phyloP scores from a whole-genome alignment of 2,329 filamentous ascomycete genomes.

The Aspergillus transmontanensis region DNA sequence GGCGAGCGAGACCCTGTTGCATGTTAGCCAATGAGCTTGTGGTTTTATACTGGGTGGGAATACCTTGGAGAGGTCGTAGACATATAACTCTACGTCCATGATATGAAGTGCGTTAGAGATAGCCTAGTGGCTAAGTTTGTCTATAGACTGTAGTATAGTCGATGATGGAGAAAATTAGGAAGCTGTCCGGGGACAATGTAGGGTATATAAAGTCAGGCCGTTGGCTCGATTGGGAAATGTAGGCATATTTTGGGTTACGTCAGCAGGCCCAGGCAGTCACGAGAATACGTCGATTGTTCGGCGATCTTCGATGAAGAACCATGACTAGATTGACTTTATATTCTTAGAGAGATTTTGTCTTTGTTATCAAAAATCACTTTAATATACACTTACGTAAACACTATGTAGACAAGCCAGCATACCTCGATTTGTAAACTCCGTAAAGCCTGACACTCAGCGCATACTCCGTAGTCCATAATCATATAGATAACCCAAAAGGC shows the following conservation, averaged over 20 bases:
- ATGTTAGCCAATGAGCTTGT: constrained; percentile 21
- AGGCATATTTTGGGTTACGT: constrained; percentile 31
- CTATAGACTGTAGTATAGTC: background rate
- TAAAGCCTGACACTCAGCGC: background rate
- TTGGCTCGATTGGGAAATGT: background rate
- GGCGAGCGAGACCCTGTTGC: constrained; percentile 56
- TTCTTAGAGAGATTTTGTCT: background rate
- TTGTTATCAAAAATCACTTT: background rate
- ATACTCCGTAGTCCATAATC: background rate
- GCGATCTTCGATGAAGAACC: constrained; percentile 14
- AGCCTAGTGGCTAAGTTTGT: background rate
- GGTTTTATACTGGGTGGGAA: background rate
- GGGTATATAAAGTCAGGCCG: background rate
- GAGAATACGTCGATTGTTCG: constrained; percentile 11
- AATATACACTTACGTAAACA: background rate
- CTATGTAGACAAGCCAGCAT: background rate
- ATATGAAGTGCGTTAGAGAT: background rate
- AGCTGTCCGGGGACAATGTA: background rate
- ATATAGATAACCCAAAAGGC: constrained; percentile 1
- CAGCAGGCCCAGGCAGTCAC: constrained; percentile 22
- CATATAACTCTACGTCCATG: constrained; percentile 77
- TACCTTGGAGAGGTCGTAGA: constrained; percentile 74
- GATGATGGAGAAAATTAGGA: background rate
- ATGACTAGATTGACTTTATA: background rate
- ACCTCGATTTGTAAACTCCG: background rate